A percentile compares a stretch with the other conserved stretches of the same genome.
Evolutionary conservation across 2,329 filamentous ascomycete genomes (phyloP).

Genomic region (Alternaria arborescens): DNA sequence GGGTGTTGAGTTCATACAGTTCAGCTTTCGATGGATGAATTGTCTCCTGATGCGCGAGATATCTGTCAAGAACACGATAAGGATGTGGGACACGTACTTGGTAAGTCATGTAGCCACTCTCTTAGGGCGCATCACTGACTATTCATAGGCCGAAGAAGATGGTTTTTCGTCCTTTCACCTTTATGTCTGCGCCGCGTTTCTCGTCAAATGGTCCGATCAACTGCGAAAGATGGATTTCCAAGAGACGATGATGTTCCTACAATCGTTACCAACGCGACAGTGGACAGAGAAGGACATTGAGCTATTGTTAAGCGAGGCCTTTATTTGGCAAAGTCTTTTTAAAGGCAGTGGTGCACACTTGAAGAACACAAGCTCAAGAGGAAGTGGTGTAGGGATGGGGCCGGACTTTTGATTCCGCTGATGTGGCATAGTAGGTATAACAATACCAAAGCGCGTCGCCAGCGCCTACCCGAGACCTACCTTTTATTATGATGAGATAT

Average conservation of each 20-base stretch:
- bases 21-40: slow-evolving; percentile 99
- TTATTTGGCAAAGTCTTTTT: slow-evolving; percentile 98
- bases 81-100: slow-evolving; percentile 99
- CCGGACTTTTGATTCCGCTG: slow-evolving; percentile 40
- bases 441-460: slow-evolving; percentile 11
- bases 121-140: slow-evolving; percentile 20
- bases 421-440: slow-evolving; percentile 18
- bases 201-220: slow-evolving; percentile 98
- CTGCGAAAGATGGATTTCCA: slow-evolving; percentile 97
- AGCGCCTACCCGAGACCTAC: neutral
- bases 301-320: slow-evolving; percentile 91
- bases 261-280: slow-evolving; percentile 87
- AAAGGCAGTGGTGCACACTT: slow-evolving; percentile 93
- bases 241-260: slow-evolving; percentile 99
- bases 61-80: slow-evolving; percentile 92
- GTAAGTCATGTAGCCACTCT: slow-evolving; percentile 61
- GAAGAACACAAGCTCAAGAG: slow-evolving; percentile 49
- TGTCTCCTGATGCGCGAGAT: slow-evolving; percentile 98
- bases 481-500: neutral
- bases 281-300: slow-evolving; percentile 99
- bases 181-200: slow-evolving; percentile 96
- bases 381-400: slow-evolving; percentile 49
- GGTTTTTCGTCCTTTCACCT: slow-evolving; percentile 98
- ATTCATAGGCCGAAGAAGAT: slow-evolving; percentile 86
- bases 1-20: slow-evolving; percentile 97